Conservation (phyloP, 73 alveolate species). For the Durusdinium trenchii region DNA sequence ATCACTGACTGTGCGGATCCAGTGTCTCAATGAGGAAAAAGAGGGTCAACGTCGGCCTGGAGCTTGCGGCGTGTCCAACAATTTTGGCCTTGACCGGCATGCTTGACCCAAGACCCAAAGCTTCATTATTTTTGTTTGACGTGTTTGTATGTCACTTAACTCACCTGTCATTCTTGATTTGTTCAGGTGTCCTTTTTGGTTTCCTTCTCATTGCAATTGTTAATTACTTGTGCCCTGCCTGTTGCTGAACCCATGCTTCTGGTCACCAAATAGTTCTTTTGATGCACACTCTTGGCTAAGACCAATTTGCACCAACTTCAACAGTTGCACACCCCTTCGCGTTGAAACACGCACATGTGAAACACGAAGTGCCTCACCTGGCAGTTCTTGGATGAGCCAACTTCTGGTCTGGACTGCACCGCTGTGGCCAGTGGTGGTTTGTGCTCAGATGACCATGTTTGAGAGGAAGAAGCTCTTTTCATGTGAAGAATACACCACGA, state of each 20-base stretch:
- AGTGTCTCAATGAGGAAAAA: slow-evolving; percentile 60
- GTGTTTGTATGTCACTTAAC: neutral
- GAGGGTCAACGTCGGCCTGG: slow-evolving; percentile 86
- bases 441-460: neutral
- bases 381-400: slow-evolving; percentile 88
- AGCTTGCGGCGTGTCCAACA: slow-evolving; percentile 89
- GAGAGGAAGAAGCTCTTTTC: too few relatives aligned
- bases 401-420: slow-evolving; percentile 67
- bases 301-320: too few relatives aligned
- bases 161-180: neutral
- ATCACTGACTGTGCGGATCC: too few relatives aligned
- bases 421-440: neutral
- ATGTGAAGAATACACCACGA: too few relatives aligned
- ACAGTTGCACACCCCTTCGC: neutral
- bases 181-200: neutral
- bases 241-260: too few relatives aligned
- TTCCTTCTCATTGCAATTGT: neutral
- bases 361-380: neutral
- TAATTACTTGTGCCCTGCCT: too few relatives aligned
- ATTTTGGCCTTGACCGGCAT: slow-evolving; percentile 39
- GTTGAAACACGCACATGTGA: neutral
- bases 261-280: too few relatives aligned
- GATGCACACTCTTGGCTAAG: too few relatives aligned
- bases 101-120: neutral
- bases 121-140: neutral